Conservation (phyloP, 2,329 filamentous ascomycete species). For the Microsporum audouinii region DNA sequence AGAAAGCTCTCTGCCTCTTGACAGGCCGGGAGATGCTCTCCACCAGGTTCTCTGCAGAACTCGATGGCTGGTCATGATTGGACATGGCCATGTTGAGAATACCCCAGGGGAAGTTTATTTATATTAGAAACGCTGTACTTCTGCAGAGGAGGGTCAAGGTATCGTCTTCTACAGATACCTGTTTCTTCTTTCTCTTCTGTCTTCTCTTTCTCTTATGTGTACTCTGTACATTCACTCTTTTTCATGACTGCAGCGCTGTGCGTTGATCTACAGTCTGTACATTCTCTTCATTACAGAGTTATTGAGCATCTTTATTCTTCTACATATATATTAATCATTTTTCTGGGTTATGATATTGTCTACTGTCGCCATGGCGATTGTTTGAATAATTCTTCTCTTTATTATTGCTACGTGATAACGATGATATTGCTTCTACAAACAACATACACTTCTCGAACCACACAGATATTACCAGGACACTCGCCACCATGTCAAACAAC, state of each 20-base stretch:
- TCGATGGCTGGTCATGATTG: not conserved
- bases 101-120: not conserved
- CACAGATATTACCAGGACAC: not conserved
- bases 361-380: not conserved
- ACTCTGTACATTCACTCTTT: not conserved
- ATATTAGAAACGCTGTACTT: not conserved
- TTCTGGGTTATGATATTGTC: not conserved
- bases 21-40: not conserved
- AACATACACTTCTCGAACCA: not conserved
- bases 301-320: not conserved
- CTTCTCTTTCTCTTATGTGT: not conserved
- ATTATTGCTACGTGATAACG: not conserved
- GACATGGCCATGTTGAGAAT: not conserved
- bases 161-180: not conserved
- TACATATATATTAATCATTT: not conserved
- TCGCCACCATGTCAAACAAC: conserved; percentile 3
- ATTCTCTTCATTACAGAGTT: not conserved
- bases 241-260: not conserved
- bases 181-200: not conserved
- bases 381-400: not conserved
- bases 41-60: not conserved
- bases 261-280: not conserved
- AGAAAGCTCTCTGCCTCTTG: not conserved
- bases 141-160: not conserved
- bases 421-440: not conserved